Evolutionary conservation across 257 asterid species (phyloP).

Genomic region (Lycium ferocissimum): DNA sequence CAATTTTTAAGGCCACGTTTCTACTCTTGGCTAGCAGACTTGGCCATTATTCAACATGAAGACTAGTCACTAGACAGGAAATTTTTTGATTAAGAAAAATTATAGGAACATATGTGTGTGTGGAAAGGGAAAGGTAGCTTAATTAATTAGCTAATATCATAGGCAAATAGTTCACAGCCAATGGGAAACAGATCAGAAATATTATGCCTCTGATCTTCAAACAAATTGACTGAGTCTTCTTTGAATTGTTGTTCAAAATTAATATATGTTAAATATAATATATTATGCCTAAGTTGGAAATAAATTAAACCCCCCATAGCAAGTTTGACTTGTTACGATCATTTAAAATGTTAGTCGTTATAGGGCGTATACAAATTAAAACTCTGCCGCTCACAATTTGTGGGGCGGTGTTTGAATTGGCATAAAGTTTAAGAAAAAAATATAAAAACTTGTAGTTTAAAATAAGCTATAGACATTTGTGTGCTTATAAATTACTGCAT

Average conservation of each 20-base stretch:
- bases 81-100: not conserved
- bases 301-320: not conserved
- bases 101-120: not conserved
- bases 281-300: not conserved
- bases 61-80: not conserved
- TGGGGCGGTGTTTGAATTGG: too few species aligned
- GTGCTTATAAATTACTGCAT: too few species aligned
- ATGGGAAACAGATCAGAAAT: slow-evolving; percentile 1
- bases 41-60: not conserved
- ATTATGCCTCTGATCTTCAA: not conserved
- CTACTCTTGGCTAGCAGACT: too few species aligned
- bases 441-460: too few species aligned
- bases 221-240: not conserved
- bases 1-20: not conserved
- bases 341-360: not conserved
- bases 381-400: too few species aligned
- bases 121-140: not conserved
- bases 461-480: too few species aligned
- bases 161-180: not conserved
- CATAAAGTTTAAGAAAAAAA: too few species aligned
- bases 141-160: not conserved
- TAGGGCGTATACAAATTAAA: too few species aligned
- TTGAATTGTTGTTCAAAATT: not conserved
- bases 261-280: not conserved
- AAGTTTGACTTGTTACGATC: not conserved